A percentile compares a stretch with the other conserved stretches of the same genome.
phyloP scores from a whole-genome alignment of 2,329 filamentous ascomycete species.

The Neocucurbitaria cava region DNA sequence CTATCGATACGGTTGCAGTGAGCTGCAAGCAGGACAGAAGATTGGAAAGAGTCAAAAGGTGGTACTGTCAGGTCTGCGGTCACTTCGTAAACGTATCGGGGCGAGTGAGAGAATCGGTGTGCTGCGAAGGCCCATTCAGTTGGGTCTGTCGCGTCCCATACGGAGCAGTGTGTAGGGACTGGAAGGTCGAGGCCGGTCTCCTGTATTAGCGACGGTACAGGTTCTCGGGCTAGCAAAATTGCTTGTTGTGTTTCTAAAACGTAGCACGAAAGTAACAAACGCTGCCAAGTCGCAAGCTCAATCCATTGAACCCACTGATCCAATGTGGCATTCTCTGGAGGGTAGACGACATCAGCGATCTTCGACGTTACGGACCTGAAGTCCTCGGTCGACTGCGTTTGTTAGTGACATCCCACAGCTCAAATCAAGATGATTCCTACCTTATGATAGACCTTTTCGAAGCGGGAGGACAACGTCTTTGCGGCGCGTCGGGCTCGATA shows the following conservation, averaged over 20 bases:
- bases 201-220: conserved; percentile 23
- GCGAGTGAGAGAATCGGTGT: conserved; percentile 27
- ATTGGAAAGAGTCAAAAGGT: conserved; percentile 45
- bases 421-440: conserved; percentile 21
- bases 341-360: conserved; percentile 22
- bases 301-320: conserved; percentile 46
- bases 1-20: conserved; percentile 35
- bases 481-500: conserved; percentile 51
- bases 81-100: conserved; percentile 35
- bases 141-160: conserved; percentile 47
- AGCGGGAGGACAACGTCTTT: conserved; percentile 46
- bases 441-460: conserved; percentile 46
- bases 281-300: conserved; percentile 39
- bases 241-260: conserved; percentile 52
- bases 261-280: conserved; percentile 52
- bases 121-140: conserved; percentile 30
- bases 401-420: conserved; percentile 12
- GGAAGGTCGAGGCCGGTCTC: conserved; percentile 44
- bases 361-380: conserved; percentile 22
- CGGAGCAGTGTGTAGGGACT: conserved; percentile 40
- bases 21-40: conserved; percentile 46
- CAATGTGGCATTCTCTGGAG: conserved; percentile 27
- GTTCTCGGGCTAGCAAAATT: conserved; percentile 35
- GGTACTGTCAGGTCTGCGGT: conserved; percentile 10
- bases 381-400: conserved; percentile 27